Conservation (phyloP, 208 protist species). For the Wallacemonas sp. region DNA sequence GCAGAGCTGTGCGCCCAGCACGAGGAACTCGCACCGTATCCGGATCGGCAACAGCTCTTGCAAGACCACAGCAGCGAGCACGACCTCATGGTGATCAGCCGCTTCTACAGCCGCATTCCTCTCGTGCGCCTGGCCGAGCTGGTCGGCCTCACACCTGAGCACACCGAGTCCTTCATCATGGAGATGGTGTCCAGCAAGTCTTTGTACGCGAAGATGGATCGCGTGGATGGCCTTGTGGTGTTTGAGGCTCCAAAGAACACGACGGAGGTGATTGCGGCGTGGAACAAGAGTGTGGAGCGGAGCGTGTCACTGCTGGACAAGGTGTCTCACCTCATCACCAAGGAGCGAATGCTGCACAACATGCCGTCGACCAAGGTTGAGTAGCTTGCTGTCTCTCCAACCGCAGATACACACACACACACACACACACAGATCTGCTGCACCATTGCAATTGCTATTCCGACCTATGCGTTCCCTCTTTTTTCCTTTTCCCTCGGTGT, state of each 20-base stretch:
- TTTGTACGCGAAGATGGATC: conserved; percentile 94
- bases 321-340: conserved; percentile 93
- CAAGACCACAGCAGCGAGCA: conserved; percentile 94
- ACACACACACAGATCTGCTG: neutral
- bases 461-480: neutral
- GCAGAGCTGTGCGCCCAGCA: conserved; percentile 70
- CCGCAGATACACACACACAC: neutral
- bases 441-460: neutral
- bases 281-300: conserved; percentile 85
- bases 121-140: conserved; percentile 88
- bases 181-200: conserved; percentile 89
- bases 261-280: conserved; percentile 87
- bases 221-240: conserved; percentile 89
- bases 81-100: conserved; percentile 94
- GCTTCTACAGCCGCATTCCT: conserved; percentile 95
- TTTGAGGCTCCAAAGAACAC: conserved; percentile 91
- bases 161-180: conserved; percentile 93
- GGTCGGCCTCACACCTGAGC: conserved; percentile 82
- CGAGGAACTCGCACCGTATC: conserved; percentile 56
- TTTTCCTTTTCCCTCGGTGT: conserved; percentile 3
- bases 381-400: conserved; percentile 14
- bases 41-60: conserved; percentile 73
- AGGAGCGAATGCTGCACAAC: conserved; percentile 92
- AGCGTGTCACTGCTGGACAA: conserved; percentile 92
- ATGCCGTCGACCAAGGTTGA: conserved; percentile 30